Conservation (phyloP, 2,329 filamentous ascomycete species). For the Pseudogymnoascus verrucosus region DNA sequence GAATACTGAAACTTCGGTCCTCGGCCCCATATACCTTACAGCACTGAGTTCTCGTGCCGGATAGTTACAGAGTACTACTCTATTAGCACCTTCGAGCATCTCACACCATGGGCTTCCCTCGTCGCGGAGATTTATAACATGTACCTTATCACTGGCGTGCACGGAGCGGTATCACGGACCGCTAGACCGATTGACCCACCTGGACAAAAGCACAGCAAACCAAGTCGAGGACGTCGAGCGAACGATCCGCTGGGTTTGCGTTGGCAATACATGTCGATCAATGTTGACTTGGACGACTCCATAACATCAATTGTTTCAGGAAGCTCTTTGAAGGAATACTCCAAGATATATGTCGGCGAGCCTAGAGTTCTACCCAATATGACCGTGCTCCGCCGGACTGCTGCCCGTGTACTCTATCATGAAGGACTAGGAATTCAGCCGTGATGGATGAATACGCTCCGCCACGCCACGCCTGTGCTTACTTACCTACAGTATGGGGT, state of each 20-base stretch:
- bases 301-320: constrained; percentile 1
- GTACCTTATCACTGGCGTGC: constrained; percentile 5
- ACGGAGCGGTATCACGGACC: not conserved
- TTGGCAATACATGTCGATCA: not conserved
- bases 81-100: not conserved
- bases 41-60: not conserved
- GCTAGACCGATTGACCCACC: constrained; percentile 2
- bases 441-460: not conserved
- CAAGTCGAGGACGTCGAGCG: not conserved
- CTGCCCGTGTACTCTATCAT: not conserved
- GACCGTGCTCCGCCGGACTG: not conserved
- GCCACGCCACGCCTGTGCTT: not conserved
- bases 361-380: not conserved
- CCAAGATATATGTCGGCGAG: constrained; percentile 5
- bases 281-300: not conserved
- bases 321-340: not conserved
- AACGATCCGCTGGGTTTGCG: not conserved
- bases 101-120: not conserved
- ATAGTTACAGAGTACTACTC: not conserved
- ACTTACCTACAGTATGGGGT: not conserved
- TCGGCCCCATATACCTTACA: not conserved
- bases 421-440: constrained; percentile 3
- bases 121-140: not conserved
- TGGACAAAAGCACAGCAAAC: not conserved
- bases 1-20: not conserved